A percentile compares a stretch with the other conserved stretches of the same genome.
These are phyloP conservation scores for Raddia guianensis DNA, from an alignment of 176 grass and related monocot species.

Conservation along the genomic window DNA sequence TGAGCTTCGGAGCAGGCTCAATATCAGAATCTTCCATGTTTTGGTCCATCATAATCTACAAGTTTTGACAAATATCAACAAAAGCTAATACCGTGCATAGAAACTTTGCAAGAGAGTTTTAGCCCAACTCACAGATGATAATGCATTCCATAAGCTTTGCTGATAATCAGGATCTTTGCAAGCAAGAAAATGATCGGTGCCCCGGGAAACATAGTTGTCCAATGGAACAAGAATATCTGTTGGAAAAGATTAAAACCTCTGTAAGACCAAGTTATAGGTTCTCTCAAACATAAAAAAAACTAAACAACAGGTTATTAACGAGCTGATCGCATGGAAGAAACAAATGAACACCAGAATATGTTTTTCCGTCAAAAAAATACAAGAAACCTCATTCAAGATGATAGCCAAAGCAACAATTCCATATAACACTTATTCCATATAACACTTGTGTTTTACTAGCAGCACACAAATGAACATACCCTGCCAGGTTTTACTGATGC, in stretches of 20 bases:
- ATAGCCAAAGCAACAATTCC: constrained; percentile 1
- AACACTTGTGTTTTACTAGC: background rate
- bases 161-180: constrained; percentile 90
- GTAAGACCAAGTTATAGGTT: constrained; percentile 1
- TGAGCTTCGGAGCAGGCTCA: constrained; percentile 83
- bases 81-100: constrained; percentile 7
- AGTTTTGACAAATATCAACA: constrained; percentile 24
- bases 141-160: constrained; percentile 79
- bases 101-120: background rate
- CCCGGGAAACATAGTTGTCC: constrained; percentile 86
- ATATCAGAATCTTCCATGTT: constrained; percentile 89
- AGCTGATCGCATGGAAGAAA: background rate
- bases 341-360: background rate
- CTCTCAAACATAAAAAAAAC: background rate
- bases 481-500: background rate
- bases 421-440: background rate
- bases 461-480: background rate
- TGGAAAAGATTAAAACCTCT: background rate
- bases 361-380: background rate
- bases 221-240: constrained; percentile 91
- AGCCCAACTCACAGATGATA: constrained; percentile 62
- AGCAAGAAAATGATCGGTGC: constrained; percentile 72
- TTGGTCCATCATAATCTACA: constrained; percentile 81
- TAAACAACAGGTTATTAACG: background rate
- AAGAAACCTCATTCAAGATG: background rate